Conservation (phyloP, 305 asterid species). For the Rubia peregrina region DNA sequence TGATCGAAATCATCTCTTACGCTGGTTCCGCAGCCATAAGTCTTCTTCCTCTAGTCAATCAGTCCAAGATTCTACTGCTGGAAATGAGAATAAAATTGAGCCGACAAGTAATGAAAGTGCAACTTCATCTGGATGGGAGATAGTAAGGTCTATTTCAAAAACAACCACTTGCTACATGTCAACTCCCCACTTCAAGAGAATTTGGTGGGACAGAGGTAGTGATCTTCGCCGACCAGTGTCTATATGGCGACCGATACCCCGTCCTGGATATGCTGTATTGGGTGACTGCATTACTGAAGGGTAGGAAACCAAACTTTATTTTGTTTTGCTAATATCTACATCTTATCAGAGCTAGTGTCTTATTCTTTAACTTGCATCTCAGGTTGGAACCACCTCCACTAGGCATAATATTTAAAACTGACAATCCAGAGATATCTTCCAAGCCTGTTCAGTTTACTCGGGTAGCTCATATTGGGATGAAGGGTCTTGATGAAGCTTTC, state of each 20-base stretch:
- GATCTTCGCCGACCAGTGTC: constrained; percentile 90
- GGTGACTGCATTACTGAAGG: constrained; percentile 98
- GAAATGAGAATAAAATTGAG: constrained; percentile 32
- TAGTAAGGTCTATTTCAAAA: constrained; percentile 77
- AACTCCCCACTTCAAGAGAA: constrained; percentile 89
- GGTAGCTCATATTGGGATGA: constrained; percentile 82
- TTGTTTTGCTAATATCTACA: constrained; percentile 17
- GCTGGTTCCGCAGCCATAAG: constrained; percentile 62
- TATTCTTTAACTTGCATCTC: constrained; percentile 25
- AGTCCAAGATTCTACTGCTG: constrained; percentile 36
- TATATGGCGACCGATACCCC: constrained; percentile 93
- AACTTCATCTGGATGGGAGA: constrained; percentile 91
- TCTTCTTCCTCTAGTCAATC: constrained; percentile 52
- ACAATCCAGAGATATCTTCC: constrained; percentile 75
- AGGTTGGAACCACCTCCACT: constrained; percentile 97
- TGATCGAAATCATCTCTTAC: constrained; percentile 86
- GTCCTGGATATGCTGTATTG: constrained; percentile 72
- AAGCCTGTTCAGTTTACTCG: constrained; percentile 81
- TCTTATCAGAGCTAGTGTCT: constrained; percentile 13
- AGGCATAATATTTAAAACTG: constrained; percentile 82
- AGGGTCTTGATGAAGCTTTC: constrained; percentile 76
- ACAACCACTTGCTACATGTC: constrained; percentile 58
- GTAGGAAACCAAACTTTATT: constrained; percentile 33
- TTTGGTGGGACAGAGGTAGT: constrained; percentile 99
- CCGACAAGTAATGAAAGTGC: constrained; percentile 43